Base-by-base conservation (phyloP, 768 basidiomycete species). In the Terana coerulea region DNA sequence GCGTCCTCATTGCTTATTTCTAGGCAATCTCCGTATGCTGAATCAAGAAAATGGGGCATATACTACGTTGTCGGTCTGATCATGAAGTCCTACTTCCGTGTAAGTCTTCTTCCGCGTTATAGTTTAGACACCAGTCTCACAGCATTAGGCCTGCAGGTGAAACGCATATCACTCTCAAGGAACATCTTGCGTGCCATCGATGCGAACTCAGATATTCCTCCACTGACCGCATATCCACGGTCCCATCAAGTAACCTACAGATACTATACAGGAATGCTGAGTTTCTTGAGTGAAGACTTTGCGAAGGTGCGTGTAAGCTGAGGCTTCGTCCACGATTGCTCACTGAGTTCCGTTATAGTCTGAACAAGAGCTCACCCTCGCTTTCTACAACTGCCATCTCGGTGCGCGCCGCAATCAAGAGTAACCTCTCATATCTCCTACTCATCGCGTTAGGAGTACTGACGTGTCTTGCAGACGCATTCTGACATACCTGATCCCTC, bases 261-360 rank as follows among this genome's bases (percentile, higher is more conserved):
- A 54, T 99, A 95, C 74, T 98, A 98, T 64, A 70, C 97, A 42
- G 97, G 95, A 56, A 91, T 98, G 84, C 76, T 98, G 54, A 86
- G 83, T 63, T 98, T 98, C 70, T 68, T 98, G 54, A 91, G 91
- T 61, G 97, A 98, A 65, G 88, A 95, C 43, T 95, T 91, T 62
- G 75, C 72, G 33, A 92, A 92, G 72, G 91, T 86, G 42, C 28
- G 66, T 56, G 31, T 41, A 11, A n/a, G 47, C 11, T 39, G 47
- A 8, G 19, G n/a, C 21, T 12, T 11, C 5, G 11, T 25, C 33
- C 1, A 14, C 15, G n/a, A 25, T n/a, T 17, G 21, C 14, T 22
- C 8, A 19, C 33, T 30, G 19, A 44, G 17, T 9, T 25, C 17
- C 12, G 10, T n/a, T 21, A n/a, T 36, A 93, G 89, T 82, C 92